Base-by-base conservation (phyloP, 768 basidiomycete species). In the Suillus clintonianus region DNA sequence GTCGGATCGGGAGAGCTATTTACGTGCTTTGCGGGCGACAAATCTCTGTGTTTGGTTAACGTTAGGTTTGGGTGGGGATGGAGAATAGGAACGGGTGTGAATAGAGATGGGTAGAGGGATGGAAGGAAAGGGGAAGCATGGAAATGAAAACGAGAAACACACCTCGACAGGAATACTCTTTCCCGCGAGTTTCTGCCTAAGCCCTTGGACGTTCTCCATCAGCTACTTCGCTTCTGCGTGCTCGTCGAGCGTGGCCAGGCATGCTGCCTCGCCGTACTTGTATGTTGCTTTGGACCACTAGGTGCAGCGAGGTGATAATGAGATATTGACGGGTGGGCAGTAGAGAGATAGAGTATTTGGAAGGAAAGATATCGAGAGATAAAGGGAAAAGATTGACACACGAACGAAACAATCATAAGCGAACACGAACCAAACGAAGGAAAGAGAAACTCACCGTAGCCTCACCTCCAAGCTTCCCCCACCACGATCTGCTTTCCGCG, bases 111-210 rank as follows among this genome's bases (percentile, higher is more conserved):
- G n/a, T n/a, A n/a, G 42, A 17, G 42, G 39, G 24, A 65, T 19
- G 32, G 19, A 43, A 45, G 22, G 55, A 41, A 59, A 59, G 53
- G 55, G 24, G 37, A 27, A 24, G 15, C 14, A 41, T 32, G 17
- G 1, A 41, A n/a, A 45, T 6, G 4, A 24, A 24, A 51, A 32
- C 22, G 39, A 24, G 24, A 22, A 39, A 68, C 80, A 57, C 61
- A 87, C 88, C 79, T 90, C 90, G 36, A 91, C 72, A 1, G 90
- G 89, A 54, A 91, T 84, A 8, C 86, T 86, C 76, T 90, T 91
- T 50, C 90, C 89, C 0, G 94, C 97, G 45, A 99, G 94, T 64
- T 89, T 89, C 76, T 96, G 92, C 59, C 94, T 81, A 27, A 94
- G 79, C 5, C 77, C 81, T 0, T 94, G 92, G 1, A 99, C 90